These are phyloP conservation scores for Fusarium azukiicola DNA, from an alignment of 2,329 filamentous ascomycete species.

Conservation along the genomic window DNA sequence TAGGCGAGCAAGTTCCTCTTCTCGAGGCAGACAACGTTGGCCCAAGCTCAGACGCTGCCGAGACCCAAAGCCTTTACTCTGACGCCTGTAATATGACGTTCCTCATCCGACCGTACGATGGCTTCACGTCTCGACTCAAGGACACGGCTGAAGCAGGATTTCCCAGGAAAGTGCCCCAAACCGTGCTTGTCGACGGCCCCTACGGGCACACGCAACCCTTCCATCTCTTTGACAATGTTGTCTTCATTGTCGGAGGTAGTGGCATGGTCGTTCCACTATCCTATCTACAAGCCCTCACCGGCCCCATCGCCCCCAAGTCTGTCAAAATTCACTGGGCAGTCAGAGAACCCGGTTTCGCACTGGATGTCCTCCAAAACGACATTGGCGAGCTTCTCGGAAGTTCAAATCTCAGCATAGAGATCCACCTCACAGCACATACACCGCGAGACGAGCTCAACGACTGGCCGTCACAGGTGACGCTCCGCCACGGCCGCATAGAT, in stretches of 20 bases:
- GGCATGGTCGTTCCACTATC: conserved; percentile 68
- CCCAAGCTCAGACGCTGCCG: not conserved
- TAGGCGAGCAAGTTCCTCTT: conserved; percentile 59
- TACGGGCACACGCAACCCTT: conserved; percentile 67
- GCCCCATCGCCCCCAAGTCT: conserved; percentile 37
- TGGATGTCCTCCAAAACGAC: conserved; percentile 60
- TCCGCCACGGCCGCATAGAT: conserved; percentile 58
- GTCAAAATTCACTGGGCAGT: conserved; percentile 68
- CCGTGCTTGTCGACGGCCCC: conserved; percentile 68
- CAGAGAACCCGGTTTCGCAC: conserved; percentile 63
- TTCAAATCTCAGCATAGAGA: conserved; percentile 58
- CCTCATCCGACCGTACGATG: conserved; percentile 69
- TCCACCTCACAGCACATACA: conserved; percentile 60
- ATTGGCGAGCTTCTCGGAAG: conserved; percentile 55
- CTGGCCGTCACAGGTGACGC: conserved; percentile 42
- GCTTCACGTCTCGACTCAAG: conserved; percentile 66
- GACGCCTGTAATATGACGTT: conserved; percentile 60
- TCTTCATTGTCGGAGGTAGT: conserved; percentile 70
- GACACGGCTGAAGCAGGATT: conserved; percentile 53
- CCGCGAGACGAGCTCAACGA: conserved; percentile 25
- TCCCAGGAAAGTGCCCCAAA: conserved; percentile 53
- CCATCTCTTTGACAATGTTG: conserved; percentile 61
- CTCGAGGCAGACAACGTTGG: conserved; percentile 48
- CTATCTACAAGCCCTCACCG: conserved; percentile 59
- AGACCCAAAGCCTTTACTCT: conserved; percentile 1